Evolutionary conservation across 352 stramenopile species (phyloP).

Genomic region (Pythium myriotylum): DNA sequence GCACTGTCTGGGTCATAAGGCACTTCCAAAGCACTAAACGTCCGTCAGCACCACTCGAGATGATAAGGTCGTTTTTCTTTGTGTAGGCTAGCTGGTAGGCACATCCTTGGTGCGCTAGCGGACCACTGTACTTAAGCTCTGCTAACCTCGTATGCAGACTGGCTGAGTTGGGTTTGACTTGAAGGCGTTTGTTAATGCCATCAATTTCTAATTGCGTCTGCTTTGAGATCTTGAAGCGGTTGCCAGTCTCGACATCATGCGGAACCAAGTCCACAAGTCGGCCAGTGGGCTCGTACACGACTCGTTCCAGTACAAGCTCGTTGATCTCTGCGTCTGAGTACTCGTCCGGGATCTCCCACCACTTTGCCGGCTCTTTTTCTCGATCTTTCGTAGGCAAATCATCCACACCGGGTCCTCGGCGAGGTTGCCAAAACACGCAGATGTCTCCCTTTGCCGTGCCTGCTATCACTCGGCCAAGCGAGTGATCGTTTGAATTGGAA

Average conservation of each 20-base stretch:
- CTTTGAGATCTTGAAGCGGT: slow-evolving; percentile 64
- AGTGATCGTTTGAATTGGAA: slow-evolving; percentile 51
- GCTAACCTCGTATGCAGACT: slow-evolving; percentile 40
- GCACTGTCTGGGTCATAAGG: slow-evolving; percentile 48
- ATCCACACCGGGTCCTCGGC: slow-evolving; percentile 38
- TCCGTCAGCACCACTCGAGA: slow-evolving; percentile 54
- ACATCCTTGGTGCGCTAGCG: slow-evolving; percentile 48
- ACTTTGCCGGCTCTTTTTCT: slow-evolving; percentile 58
- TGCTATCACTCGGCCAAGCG: slow-evolving; percentile 59
- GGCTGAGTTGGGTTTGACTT: slow-evolving; percentile 49
- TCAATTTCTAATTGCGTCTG: slow-evolving; percentile 62
- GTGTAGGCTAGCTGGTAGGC: slow-evolving; percentile 54
- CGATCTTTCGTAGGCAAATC: slow-evolving; percentile 32
- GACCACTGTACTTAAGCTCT: slow-evolving; percentile 57
- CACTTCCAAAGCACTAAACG: slow-evolving; percentile 60
- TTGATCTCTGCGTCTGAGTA: slow-evolving; percentile 67
- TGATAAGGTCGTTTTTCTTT: slow-evolving; percentile 55
- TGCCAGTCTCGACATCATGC: slow-evolving; percentile 64
- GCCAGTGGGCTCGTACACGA: slow-evolving; percentile 57
- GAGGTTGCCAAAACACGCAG: slow-evolving; percentile 70
- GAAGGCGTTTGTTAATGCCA: slow-evolving; percentile 47
- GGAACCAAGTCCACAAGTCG: slow-evolving; percentile 65
- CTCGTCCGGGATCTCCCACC: slow-evolving; percentile 76
- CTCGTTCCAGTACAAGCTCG: slow-evolving; percentile 59
- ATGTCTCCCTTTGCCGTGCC: slow-evolving; percentile 67